These are phyloP conservation scores for Xylaria hypoxylon DNA, from an alignment of 2,329 filamentous ascomycete species.

Conservation along the genomic window DNA sequence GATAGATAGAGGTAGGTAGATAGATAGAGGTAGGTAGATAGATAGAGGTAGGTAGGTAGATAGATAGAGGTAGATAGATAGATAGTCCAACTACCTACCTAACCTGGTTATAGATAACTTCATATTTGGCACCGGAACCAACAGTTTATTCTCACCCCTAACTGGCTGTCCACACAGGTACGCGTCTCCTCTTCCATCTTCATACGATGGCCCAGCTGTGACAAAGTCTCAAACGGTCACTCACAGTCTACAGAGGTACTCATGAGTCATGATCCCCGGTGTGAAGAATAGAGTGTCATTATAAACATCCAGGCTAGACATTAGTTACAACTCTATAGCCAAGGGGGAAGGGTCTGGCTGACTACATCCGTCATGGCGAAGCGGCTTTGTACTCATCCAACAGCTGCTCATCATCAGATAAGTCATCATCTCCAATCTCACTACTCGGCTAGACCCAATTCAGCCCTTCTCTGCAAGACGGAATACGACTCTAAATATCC, in stretches of 20 bases:
- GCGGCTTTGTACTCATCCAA: neutral
- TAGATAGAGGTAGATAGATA: too few species aligned
- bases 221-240: neutral
- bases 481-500: constrained; percentile 3
- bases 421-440: neutral
- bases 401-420: neutral
- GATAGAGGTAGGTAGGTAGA: too few species aligned
- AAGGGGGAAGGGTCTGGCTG: neutral
- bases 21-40: too few species aligned
- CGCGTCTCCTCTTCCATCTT: neutral
- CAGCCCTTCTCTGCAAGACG: neutral
- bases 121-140: neutral
- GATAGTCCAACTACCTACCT: neutral
- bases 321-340: neutral
- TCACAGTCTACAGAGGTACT: too few species aligned
- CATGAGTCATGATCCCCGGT: too few species aligned
- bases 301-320: neutral
- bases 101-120: neutral
- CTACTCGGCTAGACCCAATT: neutral
- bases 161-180: neutral
- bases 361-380: neutral
- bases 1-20: too few species aligned
- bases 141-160: neutral
- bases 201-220: neutral
- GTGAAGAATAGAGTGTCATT: neutral